These are phyloP conservation scores for Pseudogymnoascus sp. DNA, from an alignment of 2,329 filamentous ascomycete species.

Conservation along the genomic window DNA sequence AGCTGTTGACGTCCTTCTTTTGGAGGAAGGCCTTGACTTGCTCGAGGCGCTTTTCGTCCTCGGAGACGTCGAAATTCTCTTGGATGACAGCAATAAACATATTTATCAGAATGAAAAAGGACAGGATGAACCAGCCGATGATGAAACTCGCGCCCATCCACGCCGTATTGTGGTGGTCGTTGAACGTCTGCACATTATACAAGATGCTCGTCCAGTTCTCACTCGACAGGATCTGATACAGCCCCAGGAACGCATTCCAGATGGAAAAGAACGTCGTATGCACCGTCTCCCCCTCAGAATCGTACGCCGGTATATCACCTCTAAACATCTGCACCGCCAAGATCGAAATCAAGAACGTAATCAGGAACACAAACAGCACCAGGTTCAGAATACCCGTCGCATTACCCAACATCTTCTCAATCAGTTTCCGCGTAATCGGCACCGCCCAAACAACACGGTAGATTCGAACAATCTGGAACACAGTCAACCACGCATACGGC, in stretches of 20 bases:
- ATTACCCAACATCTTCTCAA: conserved; percentile 83
- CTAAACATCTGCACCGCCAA: conserved; percentile 91
- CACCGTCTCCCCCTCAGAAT: conserved; percentile 55
- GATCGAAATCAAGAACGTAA: conserved; percentile 89
- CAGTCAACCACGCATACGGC: conserved; percentile 77
- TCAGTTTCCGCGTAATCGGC: conserved; percentile 77
- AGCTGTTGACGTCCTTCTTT: conserved; percentile 72
- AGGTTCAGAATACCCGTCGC: conserved; percentile 86
- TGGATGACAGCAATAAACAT: conserved; percentile 99
- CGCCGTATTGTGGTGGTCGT: conserved; percentile 59
- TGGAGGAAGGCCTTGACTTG: conserved; percentile 94
- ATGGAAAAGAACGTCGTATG: conserved; percentile 79
- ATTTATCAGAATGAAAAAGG: conserved; percentile 93
- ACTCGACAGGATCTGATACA: conserved; percentile 95
- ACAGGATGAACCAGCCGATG: conserved; percentile 90
- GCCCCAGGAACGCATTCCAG: conserved; percentile 91
- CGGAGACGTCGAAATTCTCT: conserved; percentile 97
- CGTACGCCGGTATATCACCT: conserved; percentile 65
- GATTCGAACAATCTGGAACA: conserved; percentile 87
- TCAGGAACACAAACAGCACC: conserved; percentile 91
- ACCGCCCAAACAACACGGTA: conserved; percentile 90
- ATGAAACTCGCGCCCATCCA: conserved; percentile 92
- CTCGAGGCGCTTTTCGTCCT: conserved; percentile 94
- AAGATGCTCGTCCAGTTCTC: conserved; percentile 91
- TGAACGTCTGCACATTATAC: conserved; percentile 70